A percentile compares a stretch with the other conserved stretches of the same genome.
Evolutionary conservation across 306 rosid species (phyloP).

Genomic region (Spatholobus suberectus): DNA sequence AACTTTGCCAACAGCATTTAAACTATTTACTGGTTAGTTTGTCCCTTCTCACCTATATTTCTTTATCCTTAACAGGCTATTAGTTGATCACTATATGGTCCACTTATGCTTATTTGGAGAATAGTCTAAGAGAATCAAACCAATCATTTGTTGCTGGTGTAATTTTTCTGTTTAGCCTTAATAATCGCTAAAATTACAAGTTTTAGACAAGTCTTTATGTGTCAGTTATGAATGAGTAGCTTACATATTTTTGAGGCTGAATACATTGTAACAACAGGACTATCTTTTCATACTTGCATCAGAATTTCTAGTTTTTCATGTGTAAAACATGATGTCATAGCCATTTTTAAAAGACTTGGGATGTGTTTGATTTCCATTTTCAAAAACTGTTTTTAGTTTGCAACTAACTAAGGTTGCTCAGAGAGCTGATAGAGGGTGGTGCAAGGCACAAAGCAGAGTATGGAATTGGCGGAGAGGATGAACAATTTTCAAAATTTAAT

Average conservation of each 20-base stretch:
- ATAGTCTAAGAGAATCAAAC: not conserved
- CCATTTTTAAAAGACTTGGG: not conserved
- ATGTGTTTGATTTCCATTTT: not conserved
- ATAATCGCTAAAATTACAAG: not conserved
- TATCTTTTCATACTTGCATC: not conserved
- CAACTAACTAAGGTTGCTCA: not conserved
- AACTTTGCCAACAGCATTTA: slow-evolving; percentile 73
- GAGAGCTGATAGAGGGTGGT: too few species aligned
- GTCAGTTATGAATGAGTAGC: not conserved
- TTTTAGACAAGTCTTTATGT: not conserved
- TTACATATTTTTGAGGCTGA: not conserved
- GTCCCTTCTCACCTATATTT: not conserved
- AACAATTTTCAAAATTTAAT: not conserved
- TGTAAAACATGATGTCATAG: not conserved
- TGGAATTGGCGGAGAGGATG: not conserved
- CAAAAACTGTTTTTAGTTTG: not conserved
- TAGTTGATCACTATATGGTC: not conserved
- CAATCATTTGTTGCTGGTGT: not conserved
- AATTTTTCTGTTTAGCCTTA: not conserved
- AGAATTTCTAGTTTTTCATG: not conserved
- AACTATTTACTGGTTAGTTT: slow-evolving; percentile 75
- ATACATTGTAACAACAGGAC: not conserved
- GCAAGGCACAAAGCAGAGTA: not conserved
- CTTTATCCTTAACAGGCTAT: not conserved
- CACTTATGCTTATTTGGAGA: slow-evolving; percentile 6